A percentile compares a stretch with the other conserved stretches of the same genome.
phyloP scores from a whole-genome alignment of 2,329 filamentous ascomycete genomes.

The Penicillium corylophilum region DNA sequence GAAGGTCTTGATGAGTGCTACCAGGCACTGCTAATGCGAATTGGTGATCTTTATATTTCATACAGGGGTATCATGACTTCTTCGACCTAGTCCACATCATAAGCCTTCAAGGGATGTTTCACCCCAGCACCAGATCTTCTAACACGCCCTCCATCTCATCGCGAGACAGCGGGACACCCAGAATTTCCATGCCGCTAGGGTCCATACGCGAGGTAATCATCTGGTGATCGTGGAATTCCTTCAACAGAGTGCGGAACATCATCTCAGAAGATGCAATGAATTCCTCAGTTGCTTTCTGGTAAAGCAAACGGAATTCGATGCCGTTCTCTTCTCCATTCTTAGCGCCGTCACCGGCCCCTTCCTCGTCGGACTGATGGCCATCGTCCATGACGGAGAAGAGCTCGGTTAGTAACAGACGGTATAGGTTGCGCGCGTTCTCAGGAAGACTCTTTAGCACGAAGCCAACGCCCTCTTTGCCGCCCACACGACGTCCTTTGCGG shows the following conservation, averaged over 20 bases:
- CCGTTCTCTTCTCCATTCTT: constrained; percentile 52
- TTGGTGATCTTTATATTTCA: constrained; percentile 16
- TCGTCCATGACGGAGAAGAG: constrained; percentile 69
- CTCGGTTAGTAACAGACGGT: constrained; percentile 80
- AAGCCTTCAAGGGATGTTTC: constrained; percentile 11
- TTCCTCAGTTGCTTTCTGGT: constrained; percentile 93
- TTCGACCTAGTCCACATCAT: constrained; percentile 18
- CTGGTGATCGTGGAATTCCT: constrained; percentile 98
- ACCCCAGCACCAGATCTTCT: constrained; percentile 64
- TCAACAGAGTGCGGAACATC: constrained; percentile 87
- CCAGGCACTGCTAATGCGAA: constrained; percentile 5
- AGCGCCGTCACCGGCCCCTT: constrained; percentile 37
- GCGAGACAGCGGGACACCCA: constrained; percentile 80
- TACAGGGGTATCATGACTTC: constrained; percentile 36
- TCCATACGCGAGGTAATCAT: constrained; percentile 93
- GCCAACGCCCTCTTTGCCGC: constrained; percentile 85
- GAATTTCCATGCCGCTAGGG: constrained; percentile 75
- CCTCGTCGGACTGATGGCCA: constrained; percentile 51
- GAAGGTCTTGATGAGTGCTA: background rate
- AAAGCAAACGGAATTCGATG: constrained; percentile 86
- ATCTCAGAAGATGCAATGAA: constrained; percentile 97
- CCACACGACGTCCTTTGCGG: constrained; percentile 72
- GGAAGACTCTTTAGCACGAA: constrained; percentile 89
- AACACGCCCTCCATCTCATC: constrained; percentile 87
- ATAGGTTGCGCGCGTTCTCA: constrained; percentile 86